Evolutionary conservation across 2,329 filamentous ascomycete species (phyloP).

Genomic region (Neofusicoccum cordaticola): DNA sequence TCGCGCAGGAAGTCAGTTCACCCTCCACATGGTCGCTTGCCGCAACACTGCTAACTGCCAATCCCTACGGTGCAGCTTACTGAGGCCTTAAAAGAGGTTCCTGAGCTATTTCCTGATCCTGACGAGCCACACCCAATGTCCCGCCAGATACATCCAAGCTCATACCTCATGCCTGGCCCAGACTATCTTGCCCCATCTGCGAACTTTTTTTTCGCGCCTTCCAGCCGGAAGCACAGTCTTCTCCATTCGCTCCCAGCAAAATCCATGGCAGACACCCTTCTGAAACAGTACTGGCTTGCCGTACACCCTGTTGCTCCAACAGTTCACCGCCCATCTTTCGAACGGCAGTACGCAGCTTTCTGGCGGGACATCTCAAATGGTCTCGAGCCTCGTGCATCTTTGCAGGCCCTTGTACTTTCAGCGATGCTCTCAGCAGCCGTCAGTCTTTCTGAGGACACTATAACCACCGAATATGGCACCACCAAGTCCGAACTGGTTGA

Average conservation of each 20-base stretch:
- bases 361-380: slow-evolving; percentile 61
- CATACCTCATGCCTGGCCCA: slow-evolving; percentile 61
- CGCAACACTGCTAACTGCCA: slow-evolving; percentile 13
- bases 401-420: slow-evolving; percentile 68
- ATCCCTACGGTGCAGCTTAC: slow-evolving; percentile 26
- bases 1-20: slow-evolving; percentile 64
- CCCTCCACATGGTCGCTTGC: background rate
- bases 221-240: slow-evolving; percentile 41
- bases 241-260: slow-evolving; percentile 61
- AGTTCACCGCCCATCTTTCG: slow-evolving; percentile 66
- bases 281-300: slow-evolving; percentile 64
- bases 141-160: slow-evolving; percentile 21
- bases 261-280: slow-evolving; percentile 57
- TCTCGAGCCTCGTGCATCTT: slow-evolving; percentile 61
- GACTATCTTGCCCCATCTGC: slow-evolving; percentile 68
- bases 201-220: slow-evolving; percentile 62
- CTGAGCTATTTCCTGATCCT: slow-evolving; percentile 17
- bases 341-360: slow-evolving; percentile 62
- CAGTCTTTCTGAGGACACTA: slow-evolving; percentile 58
- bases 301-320: slow-evolving; percentile 69
- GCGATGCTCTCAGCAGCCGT: slow-evolving; percentile 67
- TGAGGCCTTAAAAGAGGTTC: slow-evolving; percentile 31
- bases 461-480: slow-evolving; percentile 54
- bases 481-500: slow-evolving; percentile 58
- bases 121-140: slow-evolving; percentile 19